Conservation (phyloP, 2,329 filamentous ascomycete genomes). For the Cladosporium sphaerospermum region DNA sequence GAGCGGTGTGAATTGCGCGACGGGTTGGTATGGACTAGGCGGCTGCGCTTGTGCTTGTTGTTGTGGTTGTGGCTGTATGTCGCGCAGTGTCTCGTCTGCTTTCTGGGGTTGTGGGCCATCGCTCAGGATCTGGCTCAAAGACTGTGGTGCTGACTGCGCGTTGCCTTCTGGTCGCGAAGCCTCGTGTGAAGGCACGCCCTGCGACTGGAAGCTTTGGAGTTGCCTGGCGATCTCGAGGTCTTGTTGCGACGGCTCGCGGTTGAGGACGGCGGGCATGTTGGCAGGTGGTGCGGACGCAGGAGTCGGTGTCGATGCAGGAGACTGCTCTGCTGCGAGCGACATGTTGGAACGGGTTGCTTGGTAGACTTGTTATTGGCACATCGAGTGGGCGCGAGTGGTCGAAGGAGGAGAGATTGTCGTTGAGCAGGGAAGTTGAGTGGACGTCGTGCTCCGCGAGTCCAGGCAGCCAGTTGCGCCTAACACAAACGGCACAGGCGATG, state of each 20-base stretch:
- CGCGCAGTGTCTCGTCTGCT: background rate
- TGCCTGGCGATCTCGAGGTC: slow-evolving; percentile 46
- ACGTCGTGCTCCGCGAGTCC: no score
- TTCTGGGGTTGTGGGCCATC: background rate
- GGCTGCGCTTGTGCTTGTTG: slow-evolving; percentile 11
- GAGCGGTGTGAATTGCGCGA: slow-evolving; percentile 10
- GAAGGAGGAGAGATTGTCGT: background rate
- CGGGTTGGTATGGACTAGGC: slow-evolving; percentile 5
- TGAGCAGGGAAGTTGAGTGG: no score
- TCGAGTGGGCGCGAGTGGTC: background rate
- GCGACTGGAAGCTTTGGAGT: slow-evolving; percentile 41
- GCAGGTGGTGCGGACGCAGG: slow-evolving; percentile 1
- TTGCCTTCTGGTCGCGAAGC: slow-evolving; percentile 12
- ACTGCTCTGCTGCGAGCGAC: slow-evolving; percentile 1
- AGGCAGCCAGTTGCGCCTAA: no score
- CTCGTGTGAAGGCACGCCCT: slow-evolving; percentile 24
- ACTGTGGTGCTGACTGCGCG: slow-evolving; percentile 11
- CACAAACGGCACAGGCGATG: no score
- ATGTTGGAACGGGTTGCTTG: background rate
- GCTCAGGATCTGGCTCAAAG: slow-evolving; percentile 9
- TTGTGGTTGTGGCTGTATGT: background rate
- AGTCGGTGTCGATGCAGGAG: background rate
- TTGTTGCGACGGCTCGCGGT: slow-evolving; percentile 41
- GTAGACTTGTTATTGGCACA: background rate
- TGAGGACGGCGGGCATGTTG: slow-evolving; percentile 27